Conservation (phyloP, 306 rosid species). For the Spatholobus suberectus region DNA sequence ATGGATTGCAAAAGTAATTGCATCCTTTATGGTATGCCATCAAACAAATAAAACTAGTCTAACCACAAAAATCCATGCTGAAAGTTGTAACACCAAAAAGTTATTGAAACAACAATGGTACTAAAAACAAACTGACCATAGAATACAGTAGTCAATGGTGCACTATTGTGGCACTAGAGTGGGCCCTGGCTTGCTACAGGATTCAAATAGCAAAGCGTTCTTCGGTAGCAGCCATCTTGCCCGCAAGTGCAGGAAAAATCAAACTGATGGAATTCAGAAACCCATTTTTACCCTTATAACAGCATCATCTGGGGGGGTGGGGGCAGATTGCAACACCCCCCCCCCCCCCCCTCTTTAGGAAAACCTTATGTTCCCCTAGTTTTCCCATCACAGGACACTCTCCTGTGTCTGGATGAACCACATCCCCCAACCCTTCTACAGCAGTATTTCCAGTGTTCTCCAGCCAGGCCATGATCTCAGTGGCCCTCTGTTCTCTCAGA, state of each 20-base stretch:
- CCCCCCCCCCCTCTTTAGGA: not conserved
- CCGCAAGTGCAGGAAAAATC: not conserved
- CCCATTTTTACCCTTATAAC: not conserved
- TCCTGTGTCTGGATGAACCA: too few species aligned
- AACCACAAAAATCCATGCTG: not conserved
- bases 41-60: not conserved
- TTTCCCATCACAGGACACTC: too few species aligned
- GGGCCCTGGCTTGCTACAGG: not conserved
- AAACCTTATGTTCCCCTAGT: not conserved
- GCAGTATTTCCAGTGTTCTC: not conserved
- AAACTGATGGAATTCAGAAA: not conserved
- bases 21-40: not conserved
- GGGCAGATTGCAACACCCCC: not conserved
- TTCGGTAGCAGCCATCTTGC: not conserved
- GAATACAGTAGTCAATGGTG: not conserved
- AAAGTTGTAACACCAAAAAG: not conserved
- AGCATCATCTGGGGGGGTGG: not conserved
- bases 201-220: not conserved
- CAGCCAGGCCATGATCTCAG: not conserved
- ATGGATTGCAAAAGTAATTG: not conserved
- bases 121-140: too few species aligned
- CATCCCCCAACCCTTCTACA: too few species aligned
- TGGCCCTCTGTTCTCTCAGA: not conserved
- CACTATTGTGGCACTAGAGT: not conserved
- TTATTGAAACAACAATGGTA: not conserved